Base-by-base conservation (phyloP, 1,284 basidiomycete genomes). In the Rhodotorula sp. region DNA sequence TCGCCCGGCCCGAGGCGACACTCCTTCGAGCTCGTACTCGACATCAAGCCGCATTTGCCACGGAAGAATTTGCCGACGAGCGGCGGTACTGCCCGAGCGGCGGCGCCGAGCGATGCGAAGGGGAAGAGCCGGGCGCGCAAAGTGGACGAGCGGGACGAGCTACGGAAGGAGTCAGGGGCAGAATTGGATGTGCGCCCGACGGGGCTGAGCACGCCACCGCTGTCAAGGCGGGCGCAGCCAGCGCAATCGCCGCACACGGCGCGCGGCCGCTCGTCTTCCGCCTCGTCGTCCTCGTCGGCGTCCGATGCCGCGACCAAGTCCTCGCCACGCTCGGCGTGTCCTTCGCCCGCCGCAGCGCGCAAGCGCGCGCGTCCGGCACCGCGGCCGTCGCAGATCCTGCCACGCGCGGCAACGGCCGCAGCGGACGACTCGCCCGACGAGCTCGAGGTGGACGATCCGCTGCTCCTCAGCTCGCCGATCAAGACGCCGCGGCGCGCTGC, bases 1-100 rank as follows among this genome's bases (percentile, higher is more conserved):
- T 34, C 34, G 34, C 34, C 34, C 5, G 34, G 34, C 34, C 34
- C 34, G 5, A 34, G 34, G 21, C 42, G 48, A 19, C 58, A 60
- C 19, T 58, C 61, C 23, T 67, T 67, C 61, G 66, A 67, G 25
- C 54, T 67, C 13, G 45, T 67, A 25, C 34, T 67, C 55, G 66
- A 67, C 16, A 21, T 52, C 45, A 54, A 54, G 62, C 52, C 53
- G 42, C 44, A 1, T 13, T 7, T 17, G 53, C 52, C 34, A 34
- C 34, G 34, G 34, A 34, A 19, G 27, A 41, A 14, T 10, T 21
- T 21, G 27, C 48, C n/a, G 13, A 10, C 58, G 44, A 4, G n/a
- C 13, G n/a, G 16, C 27, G 34, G 16, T 14, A 4, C 41, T 42
- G 17, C 60, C 13, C n/a, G 41, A 14, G 34, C 23, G 34, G 19